Evolutionary conservation across 2,329 filamentous ascomycete species (phyloP), one percentile per base, ranked within the genome.

Genomic region (Colletotrichum trifolii): DNA sequence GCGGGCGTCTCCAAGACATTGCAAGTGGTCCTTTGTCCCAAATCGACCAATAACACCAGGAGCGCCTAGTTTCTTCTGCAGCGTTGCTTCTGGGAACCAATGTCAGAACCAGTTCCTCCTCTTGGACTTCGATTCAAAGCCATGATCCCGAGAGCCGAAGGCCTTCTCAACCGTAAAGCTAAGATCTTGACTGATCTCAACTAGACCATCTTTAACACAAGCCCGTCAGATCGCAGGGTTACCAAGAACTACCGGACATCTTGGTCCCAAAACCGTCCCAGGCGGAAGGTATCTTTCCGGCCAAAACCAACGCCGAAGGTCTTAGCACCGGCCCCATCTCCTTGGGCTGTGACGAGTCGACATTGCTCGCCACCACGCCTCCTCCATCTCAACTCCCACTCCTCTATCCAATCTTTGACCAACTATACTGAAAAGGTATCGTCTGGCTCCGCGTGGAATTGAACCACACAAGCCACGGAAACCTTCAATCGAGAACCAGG

Each of bases 201-300:
- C 17, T 35, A 17, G 34, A n/a, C 38, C 13, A 8, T 35, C 17
- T 15, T n/a, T 8, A 49, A 48, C 54, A n/a, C 35, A 15, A 33
- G 33, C 15, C 45, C 45, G 39, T 43, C n/a, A 49, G 45, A 49
- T 49, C 45, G 15, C 1, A 34, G 45, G 13, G 25, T 5, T 15
- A 8, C 25, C 15, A 4, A 40, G 9, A 49, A 49, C 35, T 49
- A 39, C 54, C 54, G 54, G 40, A 15, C 17, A 33, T 45, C n/a
- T 43, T 9, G 55, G 46, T n/a, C 15, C 4, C 38, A 7, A 42
- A 38, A 48, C 8, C 38, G 13, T n/a, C 17, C 15, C 38, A n/a
- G 38, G 43, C n/a, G 38, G 17, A 36, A n/a, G 25, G 11, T 15
- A 45, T 43, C 36, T 50, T 58, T 58, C 55, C 46, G 38, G 46